A percentile compares a stretch with the other conserved stretches of the same genome.
Evolutionary conservation across 2,329 filamentous ascomycete genomes (phyloP).

Genomic region (Fusarium cyanostomum): DNA sequence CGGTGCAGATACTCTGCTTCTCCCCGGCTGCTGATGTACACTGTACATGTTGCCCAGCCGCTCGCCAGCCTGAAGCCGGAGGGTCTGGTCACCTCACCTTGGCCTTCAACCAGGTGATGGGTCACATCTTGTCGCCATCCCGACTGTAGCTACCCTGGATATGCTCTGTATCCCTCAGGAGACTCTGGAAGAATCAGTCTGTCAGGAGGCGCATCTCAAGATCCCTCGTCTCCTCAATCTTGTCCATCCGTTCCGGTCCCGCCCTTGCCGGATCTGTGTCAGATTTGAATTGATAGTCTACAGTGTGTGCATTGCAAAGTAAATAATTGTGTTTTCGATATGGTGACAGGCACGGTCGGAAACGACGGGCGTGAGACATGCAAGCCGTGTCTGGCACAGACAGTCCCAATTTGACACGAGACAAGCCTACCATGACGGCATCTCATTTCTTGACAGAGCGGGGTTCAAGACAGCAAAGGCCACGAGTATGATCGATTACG

Average conservation of each 20-base stretch:
- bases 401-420: conserved; percentile 10
- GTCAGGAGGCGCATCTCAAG: conserved; percentile 12
- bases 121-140: conserved; percentile 23
- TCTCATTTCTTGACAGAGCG: conserved; percentile 7
- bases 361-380: conserved; percentile 24
- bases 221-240: conserved; percentile 2
- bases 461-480: neutral
- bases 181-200: conserved; percentile 16
- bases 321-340: conserved; percentile 31
- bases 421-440: conserved; percentile 6
- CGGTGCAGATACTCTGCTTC: neutral
- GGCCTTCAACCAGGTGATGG: conserved; percentile 15
- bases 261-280: conserved; percentile 17
- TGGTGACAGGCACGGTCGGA: conserved; percentile 8
- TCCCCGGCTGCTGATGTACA: conserved; percentile 20
- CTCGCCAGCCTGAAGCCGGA: conserved; percentile 10
- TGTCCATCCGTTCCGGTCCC: neutral
- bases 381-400: neutral
- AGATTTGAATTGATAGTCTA: neutral
- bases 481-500: conserved; percentile 3
- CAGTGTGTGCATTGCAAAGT: conserved; percentile 12
- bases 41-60: conserved; percentile 17
- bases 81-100: conserved; percentile 26
- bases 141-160: conserved; percentile 32
- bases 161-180: conserved; percentile 12